phyloP scores from a whole-genome alignment of 192 early-diverging fungal species.

The Dimargaris cristalligena region DNA sequence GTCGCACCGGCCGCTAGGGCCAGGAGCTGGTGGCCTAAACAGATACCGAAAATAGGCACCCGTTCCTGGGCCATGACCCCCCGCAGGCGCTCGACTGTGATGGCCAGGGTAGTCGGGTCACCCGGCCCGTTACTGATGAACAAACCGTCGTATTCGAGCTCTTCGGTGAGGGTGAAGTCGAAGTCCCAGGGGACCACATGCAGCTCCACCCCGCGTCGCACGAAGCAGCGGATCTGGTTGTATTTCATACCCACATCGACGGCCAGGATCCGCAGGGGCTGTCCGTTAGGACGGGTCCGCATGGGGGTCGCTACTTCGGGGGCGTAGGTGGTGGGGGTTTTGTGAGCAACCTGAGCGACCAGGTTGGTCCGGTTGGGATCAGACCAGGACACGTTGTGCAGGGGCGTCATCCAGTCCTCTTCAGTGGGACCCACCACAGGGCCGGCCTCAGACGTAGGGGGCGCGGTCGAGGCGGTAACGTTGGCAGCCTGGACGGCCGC shows the following conservation, averaged over 20 bases:
- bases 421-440: slow-evolving; percentile 21
- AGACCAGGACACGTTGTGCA: slow-evolving; percentile 72
- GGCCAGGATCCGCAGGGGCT: slow-evolving; percentile 50
- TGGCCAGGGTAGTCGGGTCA: slow-evolving; percentile 70
- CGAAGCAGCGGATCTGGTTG: slow-evolving; percentile 98
- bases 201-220: slow-evolving; percentile 84
- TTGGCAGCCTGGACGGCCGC: no score
- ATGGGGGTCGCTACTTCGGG: slow-evolving; percentile 40
- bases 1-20: slow-evolving; percentile 83
- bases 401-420: slow-evolving; percentile 39
- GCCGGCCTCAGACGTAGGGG: no score
- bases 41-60: slow-evolving; percentile 97
- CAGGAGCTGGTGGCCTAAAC: slow-evolving; percentile 94
- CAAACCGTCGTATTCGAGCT: slow-evolving; percentile 67
- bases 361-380: slow-evolving; percentile 90
- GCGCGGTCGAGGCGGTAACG: slow-evolving; percentile 24
- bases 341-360: slow-evolving; percentile 90
- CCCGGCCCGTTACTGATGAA: slow-evolving; percentile 94
- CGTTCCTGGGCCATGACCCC: slow-evolving; percentile 44
- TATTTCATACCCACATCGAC: slow-evolving; percentile 98
- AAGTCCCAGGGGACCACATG: slow-evolving; percentile 94
- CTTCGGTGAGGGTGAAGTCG: slow-evolving; percentile 59
- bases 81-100: slow-evolving; percentile 60
- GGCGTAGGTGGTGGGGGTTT: slow-evolving; percentile 52
- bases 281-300: slow-evolving; percentile 22